Evolutionary conservation across 441 rosid genomes (phyloP).

Genomic region (Gossypium aridum): DNA sequence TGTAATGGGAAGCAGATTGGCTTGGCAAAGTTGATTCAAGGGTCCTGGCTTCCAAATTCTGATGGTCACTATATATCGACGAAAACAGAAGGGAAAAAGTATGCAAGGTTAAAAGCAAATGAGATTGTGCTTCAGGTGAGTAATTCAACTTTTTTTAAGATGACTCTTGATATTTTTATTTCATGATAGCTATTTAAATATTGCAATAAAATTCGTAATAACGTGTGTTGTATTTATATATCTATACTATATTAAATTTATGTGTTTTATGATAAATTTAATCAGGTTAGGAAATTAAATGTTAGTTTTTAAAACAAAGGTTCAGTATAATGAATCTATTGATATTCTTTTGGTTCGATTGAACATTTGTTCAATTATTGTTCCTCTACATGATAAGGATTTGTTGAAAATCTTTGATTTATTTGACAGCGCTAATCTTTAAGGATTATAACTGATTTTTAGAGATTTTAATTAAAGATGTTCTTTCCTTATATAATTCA

Average conservation of each 20-base stretch:
- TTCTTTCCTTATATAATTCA: too few species aligned
- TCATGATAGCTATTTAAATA: too few species aligned
- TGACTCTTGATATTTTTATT: background rate
- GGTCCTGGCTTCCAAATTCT: slow-evolving; percentile 60
- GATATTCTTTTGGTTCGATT: background rate
- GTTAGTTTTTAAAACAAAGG: background rate
- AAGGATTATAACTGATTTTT: too few species aligned
- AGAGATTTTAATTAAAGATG: too few species aligned
- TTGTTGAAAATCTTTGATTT: too few species aligned
- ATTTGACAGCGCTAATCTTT: too few species aligned
- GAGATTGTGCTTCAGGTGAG: slow-evolving; percentile 93
- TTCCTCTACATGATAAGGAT: background rate
- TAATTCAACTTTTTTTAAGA: slow-evolving; percentile 7
- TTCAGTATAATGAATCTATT: background rate
- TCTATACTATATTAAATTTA: background rate
- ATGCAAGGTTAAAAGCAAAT: slow-evolving; percentile 72
- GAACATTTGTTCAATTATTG: background rate
- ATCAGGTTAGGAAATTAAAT: background rate
- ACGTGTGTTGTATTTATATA: background rate
- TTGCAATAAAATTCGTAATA: too few species aligned
- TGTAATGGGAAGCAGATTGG: slow-evolving; percentile 82
- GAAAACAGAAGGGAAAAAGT: slow-evolving; percentile 80
- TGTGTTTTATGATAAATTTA: background rate
- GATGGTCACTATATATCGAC: slow-evolving; percentile 90
- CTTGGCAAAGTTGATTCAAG: slow-evolving; percentile 84